These are phyloP conservation scores for Linaria vulgaris DNA, from an alignment of 257 asterid species.

Conservation along the genomic window DNA sequence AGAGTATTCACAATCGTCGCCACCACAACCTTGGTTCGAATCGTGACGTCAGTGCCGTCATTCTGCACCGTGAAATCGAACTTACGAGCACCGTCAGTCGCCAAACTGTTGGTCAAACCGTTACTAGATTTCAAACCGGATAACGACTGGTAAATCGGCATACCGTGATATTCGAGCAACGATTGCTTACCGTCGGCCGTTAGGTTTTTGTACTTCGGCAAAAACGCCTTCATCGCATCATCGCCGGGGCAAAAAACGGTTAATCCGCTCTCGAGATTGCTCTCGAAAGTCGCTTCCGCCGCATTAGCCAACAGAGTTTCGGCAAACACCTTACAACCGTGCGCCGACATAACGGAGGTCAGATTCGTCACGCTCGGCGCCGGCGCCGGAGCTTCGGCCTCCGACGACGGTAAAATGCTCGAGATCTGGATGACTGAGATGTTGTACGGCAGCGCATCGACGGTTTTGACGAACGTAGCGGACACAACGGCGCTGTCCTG, in stretches of 20 bases:
- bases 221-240: constrained; percentile 56
- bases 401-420: constrained; percentile 44
- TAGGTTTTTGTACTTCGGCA: constrained; percentile 53
- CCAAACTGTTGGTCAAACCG: constrained; percentile 50
- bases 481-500: constrained; percentile 37
- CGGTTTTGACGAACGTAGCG: constrained; percentile 43
- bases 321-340: constrained; percentile 66
- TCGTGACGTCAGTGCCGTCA: constrained; percentile 53
- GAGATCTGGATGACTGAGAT: constrained; percentile 65
- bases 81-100: constrained; percentile 54
- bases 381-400: constrained; percentile 70
- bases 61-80: constrained; percentile 50
- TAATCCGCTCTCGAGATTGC: constrained; percentile 47
- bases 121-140: constrained; percentile 51
- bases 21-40: constrained; percentile 44
- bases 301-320: constrained; percentile 46
- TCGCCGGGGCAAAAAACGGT: constrained; percentile 65
- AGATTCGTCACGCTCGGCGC: constrained; percentile 48
- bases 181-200: constrained; percentile 46
- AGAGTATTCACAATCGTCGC: constrained; percentile 50
- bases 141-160: constrained; percentile 48
- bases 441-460: constrained; percentile 52
- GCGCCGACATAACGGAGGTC: constrained; percentile 58
- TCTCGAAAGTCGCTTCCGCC: constrained; percentile 47
- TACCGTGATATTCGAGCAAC: constrained; percentile 50